These are phyloP conservation scores for Thymus quinquecostatus DNA, from an alignment of 257 asterid species.

Conservation along the genomic window DNA sequence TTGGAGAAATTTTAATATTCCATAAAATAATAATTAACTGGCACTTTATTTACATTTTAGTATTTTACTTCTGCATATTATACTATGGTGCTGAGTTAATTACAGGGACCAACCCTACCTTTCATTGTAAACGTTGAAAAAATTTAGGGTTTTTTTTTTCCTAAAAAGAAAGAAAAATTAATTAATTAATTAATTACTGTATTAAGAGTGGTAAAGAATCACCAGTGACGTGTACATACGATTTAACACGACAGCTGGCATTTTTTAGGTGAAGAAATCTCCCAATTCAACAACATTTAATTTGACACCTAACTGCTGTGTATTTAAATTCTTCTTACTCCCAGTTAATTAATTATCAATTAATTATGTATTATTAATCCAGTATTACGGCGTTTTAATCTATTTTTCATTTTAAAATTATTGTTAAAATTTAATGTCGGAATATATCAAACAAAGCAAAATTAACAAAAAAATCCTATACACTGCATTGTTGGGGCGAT, in stretches of 20 bases:
- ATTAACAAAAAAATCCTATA: too few species aligned
- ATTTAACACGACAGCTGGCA: slow-evolving; percentile 8
- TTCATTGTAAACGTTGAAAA: not conserved
- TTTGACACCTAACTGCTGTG: slow-evolving; percentile 10
- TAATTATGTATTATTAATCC: too few species aligned
- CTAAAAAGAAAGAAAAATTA: not conserved
- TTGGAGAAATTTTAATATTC: too few species aligned
- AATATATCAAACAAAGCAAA: too few species aligned
- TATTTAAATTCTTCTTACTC: not conserved
- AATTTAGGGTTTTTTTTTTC: not conserved
- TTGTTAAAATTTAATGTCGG: too few species aligned
- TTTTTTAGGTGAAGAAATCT: not conserved
- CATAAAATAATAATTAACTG: too few species aligned
- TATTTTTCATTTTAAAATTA: too few species aligned
- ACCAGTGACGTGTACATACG: not conserved
- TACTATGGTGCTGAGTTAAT: not conserved
- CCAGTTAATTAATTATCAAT: not conserved
- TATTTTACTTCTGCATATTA: too few species aligned
- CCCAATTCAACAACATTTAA: not conserved
- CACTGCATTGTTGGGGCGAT: too few species aligned
- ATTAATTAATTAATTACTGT: not conserved
- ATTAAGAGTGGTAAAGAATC: not conserved
- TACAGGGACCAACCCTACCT: not conserved
- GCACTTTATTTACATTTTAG: too few species aligned
- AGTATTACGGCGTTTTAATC: too few species aligned